phyloP scores from a whole-genome alignment of 768 basidiomycete genomes.

The Favolaschia claudopus region DNA sequence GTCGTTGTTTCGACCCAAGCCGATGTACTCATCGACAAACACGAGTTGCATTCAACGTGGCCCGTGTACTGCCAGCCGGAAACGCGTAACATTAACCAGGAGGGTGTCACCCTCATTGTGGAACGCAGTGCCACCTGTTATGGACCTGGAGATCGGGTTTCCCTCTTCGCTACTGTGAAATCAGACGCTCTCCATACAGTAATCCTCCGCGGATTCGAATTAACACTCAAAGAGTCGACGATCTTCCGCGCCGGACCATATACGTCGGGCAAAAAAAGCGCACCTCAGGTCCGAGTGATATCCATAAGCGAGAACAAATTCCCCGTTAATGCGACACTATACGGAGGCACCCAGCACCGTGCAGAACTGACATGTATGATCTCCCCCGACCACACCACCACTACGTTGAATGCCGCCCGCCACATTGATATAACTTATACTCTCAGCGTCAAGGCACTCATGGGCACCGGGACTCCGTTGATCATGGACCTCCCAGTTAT shows the following conservation, averaged over 20 bases:
- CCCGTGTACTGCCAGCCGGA: conserved; percentile 87
- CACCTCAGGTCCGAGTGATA: conserved; percentile 60
- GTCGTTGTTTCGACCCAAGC: conserved; percentile 71
- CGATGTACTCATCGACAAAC: conserved; percentile 87
- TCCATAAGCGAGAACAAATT: conserved; percentile 76
- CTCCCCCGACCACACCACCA: conserved; percentile 76
- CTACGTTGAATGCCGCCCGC: conserved; percentile 81
- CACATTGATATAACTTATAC: conserved; percentile 89
- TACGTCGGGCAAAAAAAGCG: conserved; percentile 60
- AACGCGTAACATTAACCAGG: conserved; percentile 66
- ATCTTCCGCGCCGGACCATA: conserved; percentile 74
- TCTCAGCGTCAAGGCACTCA: conserved; percentile 77
- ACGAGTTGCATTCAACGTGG: conserved; percentile 94
- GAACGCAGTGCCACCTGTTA: conserved; percentile 82
- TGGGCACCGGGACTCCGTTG: conserved; percentile 70
- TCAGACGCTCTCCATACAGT: conserved; percentile 74
- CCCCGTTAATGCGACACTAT: conserved; percentile 75
- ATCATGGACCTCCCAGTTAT: conserved; percentile 81
- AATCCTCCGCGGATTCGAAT: conserved; percentile 84
- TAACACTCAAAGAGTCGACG: conserved; percentile 79
- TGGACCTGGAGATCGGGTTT: conserved; percentile 84
- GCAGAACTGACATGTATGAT: conserved; percentile 78
- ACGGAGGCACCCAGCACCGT: conserved; percentile 73
- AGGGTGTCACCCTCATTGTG: conserved; percentile 78
- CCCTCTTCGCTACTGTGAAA: conserved; percentile 74